phyloP scores from a whole-genome alignment of 495 filamentous ascomycete species.

The Tuber umbilicatum region DNA sequence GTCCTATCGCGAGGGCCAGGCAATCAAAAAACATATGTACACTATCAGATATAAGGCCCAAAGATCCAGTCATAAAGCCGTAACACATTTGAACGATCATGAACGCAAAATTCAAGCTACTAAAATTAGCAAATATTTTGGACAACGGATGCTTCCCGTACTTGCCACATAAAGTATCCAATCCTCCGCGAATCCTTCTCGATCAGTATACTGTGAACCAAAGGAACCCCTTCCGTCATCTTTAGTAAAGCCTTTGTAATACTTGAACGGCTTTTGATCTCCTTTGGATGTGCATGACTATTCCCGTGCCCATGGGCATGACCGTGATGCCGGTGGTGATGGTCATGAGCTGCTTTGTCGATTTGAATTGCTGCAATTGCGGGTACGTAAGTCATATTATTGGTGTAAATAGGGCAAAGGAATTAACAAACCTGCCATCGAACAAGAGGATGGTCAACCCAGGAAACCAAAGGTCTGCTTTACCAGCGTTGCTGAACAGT shows the following conservation, averaged over 20 bases:
- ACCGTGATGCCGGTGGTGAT: constrained; percentile 34
- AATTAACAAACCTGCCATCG: constrained; percentile 9
- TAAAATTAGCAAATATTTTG: constrained; percentile 21
- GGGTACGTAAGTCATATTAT: background rate
- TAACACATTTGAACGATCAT: constrained; percentile 95
- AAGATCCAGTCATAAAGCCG: constrained; percentile 82
- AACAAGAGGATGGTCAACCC: background rate
- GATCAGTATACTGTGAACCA: constrained; percentile 75
- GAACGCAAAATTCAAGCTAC: constrained; percentile 84
- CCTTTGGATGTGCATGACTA: constrained; percentile 20
- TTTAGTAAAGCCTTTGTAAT: constrained; percentile 41
- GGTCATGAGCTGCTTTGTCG: constrained; percentile 34
- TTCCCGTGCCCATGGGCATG: constrained; percentile 44
- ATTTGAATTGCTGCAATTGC: constrained; percentile 16
- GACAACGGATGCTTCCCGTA: constrained; percentile 18
- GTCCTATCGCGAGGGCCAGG: constrained; percentile 78
- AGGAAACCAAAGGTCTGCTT: too few species aligned
- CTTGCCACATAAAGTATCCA: constrained; percentile 91
- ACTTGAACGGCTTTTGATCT: constrained; percentile 36
- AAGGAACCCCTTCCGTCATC: constrained; percentile 60
- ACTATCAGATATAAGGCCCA: constrained; percentile 90
- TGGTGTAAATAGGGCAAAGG: background rate
- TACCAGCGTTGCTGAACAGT: too few species aligned
- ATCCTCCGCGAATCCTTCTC: constrained; percentile 94
- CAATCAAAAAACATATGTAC: constrained; percentile 99